These are phyloP conservation scores for Apophysomyces elegans DNA, from an alignment of 371 early-diverging fungal species.

Conservation along the genomic window DNA sequence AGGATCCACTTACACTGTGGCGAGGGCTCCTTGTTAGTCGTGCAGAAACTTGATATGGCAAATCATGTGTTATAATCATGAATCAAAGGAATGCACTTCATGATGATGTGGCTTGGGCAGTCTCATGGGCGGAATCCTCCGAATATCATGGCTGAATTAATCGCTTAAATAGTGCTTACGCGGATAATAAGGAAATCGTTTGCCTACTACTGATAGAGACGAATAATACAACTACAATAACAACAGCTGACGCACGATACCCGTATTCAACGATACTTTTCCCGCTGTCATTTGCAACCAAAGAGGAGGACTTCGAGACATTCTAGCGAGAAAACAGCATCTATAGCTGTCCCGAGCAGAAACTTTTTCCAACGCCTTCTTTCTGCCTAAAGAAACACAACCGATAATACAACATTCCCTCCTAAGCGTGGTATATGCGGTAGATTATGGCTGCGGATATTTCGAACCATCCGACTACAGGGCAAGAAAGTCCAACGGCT, in stretches of 20 bases:
- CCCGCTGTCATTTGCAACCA: background rate
- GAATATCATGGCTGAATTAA: constrained; percentile 4
- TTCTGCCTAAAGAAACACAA: background rate
- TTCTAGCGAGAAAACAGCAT: constrained; percentile 7
- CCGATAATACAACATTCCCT: constrained; percentile 4
- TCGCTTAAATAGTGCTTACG: constrained; percentile 6
- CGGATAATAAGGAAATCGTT: background rate
- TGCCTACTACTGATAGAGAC: constrained; percentile 2
- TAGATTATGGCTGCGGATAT: constrained; percentile 33
- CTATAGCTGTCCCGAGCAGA: background rate
- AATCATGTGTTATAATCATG: background rate
- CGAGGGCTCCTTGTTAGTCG: background rate
- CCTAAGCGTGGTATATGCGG: constrained; percentile 12
- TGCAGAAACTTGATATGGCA: background rate
- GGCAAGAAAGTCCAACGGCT: constrained; percentile 27
- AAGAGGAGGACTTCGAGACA: constrained; percentile 4
- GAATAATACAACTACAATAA: background rate
- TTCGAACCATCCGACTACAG: constrained; percentile 19
- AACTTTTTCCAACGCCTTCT: constrained; percentile 7
- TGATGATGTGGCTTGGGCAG: constrained; percentile 18
- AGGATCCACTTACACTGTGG: background rate
- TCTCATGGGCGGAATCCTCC: constrained; percentile 8
- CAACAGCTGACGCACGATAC: background rate
- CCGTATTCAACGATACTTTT: constrained; percentile 5
- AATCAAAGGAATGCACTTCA: background rate